A percentile compares a stretch with the other conserved stretches of the same genome.
Conservation (phyloP, 2,329 filamentous ascomycete species). For the Remersonia thermophila region DNA sequence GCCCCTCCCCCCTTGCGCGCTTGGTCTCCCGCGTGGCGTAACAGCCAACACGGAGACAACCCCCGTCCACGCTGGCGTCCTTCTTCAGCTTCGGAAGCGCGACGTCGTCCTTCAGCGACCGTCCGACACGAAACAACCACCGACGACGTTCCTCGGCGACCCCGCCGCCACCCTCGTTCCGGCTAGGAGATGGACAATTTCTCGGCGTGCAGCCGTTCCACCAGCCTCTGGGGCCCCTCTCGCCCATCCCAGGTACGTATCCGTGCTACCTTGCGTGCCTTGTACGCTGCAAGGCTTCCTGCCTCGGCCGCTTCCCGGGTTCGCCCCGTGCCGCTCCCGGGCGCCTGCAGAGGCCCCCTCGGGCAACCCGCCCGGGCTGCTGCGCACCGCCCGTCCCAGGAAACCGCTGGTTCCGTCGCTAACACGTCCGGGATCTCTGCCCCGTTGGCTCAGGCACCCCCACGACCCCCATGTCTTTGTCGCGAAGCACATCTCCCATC, state of each 20-base stretch:
- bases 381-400: too few species aligned
- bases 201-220: slow-evolving; percentile 28
- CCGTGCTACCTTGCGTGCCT: too few species aligned
- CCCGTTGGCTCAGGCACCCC: slow-evolving; percentile 39
- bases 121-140: slow-evolving; percentile 35
- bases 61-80: slow-evolving; percentile 37
- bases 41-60: slow-evolving; percentile 14
- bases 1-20: too few species aligned
- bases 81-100: slow-evolving; percentile 32
- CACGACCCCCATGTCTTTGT: slow-evolving; percentile 61
- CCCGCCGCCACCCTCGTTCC: slow-evolving; percentile 21
- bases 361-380: too few species aligned
- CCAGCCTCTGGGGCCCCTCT: slow-evolving; percentile 27
- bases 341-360: slow-evolving; percentile 7
- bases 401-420: background rate
- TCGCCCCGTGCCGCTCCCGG: slow-evolving; percentile 9
- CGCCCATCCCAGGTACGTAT: slow-evolving; percentile 45
- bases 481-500: slow-evolving; percentile 75
- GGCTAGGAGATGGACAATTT: slow-evolving; percentile 22
- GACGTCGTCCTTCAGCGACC: slow-evolving; percentile 42
- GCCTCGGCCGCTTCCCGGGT: too few species aligned
- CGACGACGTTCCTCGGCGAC: slow-evolving; percentile 37
- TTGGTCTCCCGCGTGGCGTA: slow-evolving; percentile 5
- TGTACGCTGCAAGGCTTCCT: too few species aligned
- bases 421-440: slow-evolving; percentile 5